Conservation (phyloP, 129 eudicot species). For the Tanacetum coccineum region DNA sequence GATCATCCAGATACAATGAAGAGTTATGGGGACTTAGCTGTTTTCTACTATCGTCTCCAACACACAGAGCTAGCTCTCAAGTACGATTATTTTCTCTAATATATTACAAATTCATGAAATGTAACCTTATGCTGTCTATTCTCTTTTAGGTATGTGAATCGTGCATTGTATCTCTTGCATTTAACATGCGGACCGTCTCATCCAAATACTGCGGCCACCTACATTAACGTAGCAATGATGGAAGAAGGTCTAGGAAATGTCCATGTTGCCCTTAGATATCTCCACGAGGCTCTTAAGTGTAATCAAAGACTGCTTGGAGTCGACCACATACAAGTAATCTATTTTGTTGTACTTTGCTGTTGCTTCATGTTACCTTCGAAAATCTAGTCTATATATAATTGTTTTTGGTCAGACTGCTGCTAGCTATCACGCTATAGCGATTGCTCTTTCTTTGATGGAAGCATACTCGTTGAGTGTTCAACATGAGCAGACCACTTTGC, state of each 20-base stretch:
- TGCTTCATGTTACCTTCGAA: conserved; percentile 1
- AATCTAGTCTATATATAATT: neutral
- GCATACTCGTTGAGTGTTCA: conserved; percentile 97
- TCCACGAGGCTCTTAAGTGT: conserved; percentile 98
- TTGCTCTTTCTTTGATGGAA: conserved; percentile 98
- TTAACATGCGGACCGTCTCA: conserved; percentile 97
- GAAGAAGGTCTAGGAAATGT: conserved; percentile 99
- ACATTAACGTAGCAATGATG: conserved; percentile 98
- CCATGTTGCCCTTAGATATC: conserved; percentile 94
- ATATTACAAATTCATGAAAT: neutral
- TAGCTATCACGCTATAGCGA: conserved; percentile 98
- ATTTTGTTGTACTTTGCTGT: conserved; percentile 1
- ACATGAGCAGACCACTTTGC: conserved; percentile 97
- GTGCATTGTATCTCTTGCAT: conserved; percentile 94
- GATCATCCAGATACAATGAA: conserved; percentile 99
- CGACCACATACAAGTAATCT: conserved; percentile 88
- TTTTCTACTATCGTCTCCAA: conserved; percentile 94
- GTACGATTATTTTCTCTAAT: conserved; percentile 35
- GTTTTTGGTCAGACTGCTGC: conserved; percentile 78
- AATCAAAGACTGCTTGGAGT: conserved; percentile 94
- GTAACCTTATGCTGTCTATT: conserved; percentile 21
- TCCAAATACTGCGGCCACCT: conserved; percentile 98
- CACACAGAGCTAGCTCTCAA: conserved; percentile 95
- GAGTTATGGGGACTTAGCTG: conserved; percentile 97
- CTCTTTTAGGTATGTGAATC: conserved; percentile 78